A percentile compares a stretch with the other conserved stretches of the same genome.
These are phyloP conservation scores for Thalassiosira delicatula DNA, from an alignment of 352 stramenopile genomes.

Conservation along the genomic window DNA sequence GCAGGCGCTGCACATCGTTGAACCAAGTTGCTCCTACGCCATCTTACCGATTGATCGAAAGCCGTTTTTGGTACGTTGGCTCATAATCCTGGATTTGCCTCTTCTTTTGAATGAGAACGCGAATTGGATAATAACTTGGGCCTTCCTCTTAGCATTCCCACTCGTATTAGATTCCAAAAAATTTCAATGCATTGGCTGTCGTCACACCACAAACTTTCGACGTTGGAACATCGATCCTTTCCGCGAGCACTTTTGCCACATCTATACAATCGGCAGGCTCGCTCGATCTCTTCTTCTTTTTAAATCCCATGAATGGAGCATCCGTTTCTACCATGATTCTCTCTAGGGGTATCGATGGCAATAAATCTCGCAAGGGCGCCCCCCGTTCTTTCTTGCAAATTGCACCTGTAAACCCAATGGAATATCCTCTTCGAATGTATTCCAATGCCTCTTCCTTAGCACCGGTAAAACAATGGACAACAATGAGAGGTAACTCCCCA, in stretches of 20 bases:
- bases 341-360: constrained; percentile 85
- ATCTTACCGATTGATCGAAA: no score
- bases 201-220: constrained; percentile 44
- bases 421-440: constrained; percentile 86
- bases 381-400: constrained; percentile 86
- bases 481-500: constrained; percentile 68
- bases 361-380: constrained; percentile 62
- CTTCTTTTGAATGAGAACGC: no score
- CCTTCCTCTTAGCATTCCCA: background rate
- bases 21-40: no score
- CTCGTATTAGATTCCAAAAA: constrained; percentile 42
- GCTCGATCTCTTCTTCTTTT: constrained; percentile 57
- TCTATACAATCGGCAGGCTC: constrained; percentile 57
- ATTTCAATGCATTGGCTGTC: constrained; percentile 28
- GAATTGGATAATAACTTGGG: no score
- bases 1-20: no score
- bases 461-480: constrained; percentile 92
- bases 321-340: constrained; percentile 91
- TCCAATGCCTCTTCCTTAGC: constrained; percentile 82
- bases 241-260: constrained; percentile 50
- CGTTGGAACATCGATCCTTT: constrained; percentile 26
- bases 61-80: no score
- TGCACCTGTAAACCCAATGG: constrained; percentile 89
- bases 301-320: constrained; percentile 90
- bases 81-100: no score